Evolutionary conservation across 306 rosid species (phyloP), one percentile per base, ranked within the genome.

Genomic region (Cicer arietinum): DNA sequence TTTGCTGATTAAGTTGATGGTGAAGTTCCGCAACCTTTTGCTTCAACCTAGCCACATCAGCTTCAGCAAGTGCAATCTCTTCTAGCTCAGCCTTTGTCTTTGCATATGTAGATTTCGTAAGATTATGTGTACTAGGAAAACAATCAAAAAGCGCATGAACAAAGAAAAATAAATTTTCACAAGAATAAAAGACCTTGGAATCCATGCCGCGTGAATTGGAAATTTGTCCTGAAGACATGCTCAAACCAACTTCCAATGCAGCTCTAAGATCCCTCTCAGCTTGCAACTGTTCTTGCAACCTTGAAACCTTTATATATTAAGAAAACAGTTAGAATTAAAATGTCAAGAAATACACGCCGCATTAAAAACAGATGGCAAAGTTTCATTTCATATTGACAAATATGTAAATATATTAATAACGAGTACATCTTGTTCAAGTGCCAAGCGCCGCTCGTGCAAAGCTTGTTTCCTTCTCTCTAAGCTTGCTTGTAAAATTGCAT

Each of bases 211-310:
- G 96, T 20, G 99, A 90, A 82, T 82, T 86, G 47, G 94, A 84
- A 79, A 92, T 78, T 77, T 90, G 98, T 69, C 99, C 99, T 8
- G 96, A 86, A 68, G 99, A 89, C 97, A 95, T 90, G 80, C 99
- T 95, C 85, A 95, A 87, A 65, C 99, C 99, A 50, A 92, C 97
- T 80, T 95, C 99, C 79, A 95, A 79, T 63, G 99, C 99, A 74
- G 99, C 99, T 86, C 99, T 89, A 84, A 95, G 97, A 88, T 95
- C 99, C 84, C 99, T 89, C 86, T 95, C 99, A 76, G 99, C 98
- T 90, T 95, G 99, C 84, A 95, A 89, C 84, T 95, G 99, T 89
- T 95, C 99, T 90, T 95, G 99, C 85, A 95, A 88, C 80, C 99
- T 92, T 62, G 97, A 95, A 80, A 95, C 99, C 99, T 94, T 61